A percentile compares a stretch with the other conserved stretches of the same genome.
Conservation (phyloP, 2,329 filamentous ascomycete species). For the Trichoderma aggressivum region DNA sequence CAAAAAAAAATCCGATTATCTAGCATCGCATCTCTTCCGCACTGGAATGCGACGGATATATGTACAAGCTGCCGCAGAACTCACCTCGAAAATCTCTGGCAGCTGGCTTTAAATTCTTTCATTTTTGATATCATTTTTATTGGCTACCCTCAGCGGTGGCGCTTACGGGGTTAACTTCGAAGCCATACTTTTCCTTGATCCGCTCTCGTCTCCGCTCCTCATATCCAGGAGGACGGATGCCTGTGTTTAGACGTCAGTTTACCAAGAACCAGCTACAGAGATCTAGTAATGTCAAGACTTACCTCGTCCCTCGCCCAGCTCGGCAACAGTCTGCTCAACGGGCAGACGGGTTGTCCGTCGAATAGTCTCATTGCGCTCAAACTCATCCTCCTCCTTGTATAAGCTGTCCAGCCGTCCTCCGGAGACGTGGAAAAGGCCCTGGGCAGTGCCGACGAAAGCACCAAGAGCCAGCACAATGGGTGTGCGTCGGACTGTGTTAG, state of each 20-base stretch:
- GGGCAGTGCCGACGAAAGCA: conserved; percentile 49
- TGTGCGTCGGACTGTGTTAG: conserved; percentile 49
- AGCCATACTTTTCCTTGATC: conserved; percentile 81
- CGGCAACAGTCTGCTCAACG: conserved; percentile 72
- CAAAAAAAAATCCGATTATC: conserved; percentile 40
- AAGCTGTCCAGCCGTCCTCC: conserved; percentile 55
- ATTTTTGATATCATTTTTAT: conserved; percentile 26
- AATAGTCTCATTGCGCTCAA: conserved; percentile 69
- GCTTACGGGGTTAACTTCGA: conserved; percentile 71
- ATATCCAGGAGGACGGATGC: conserved; percentile 76
- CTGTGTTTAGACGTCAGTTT: conserved; percentile 42
- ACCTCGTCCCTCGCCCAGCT: conserved; percentile 87
- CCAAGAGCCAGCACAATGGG: conserved; percentile 69
- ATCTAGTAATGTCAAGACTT: conserved; percentile 29
- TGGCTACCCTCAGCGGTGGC: conserved; percentile 46
- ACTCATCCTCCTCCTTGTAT: conserved; percentile 63
- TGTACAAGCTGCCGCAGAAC: conserved; percentile 32
- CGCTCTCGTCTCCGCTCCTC: conserved; percentile 78
- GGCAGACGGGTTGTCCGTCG: conserved; percentile 72
- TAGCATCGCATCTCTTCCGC: conserved; percentile 38
- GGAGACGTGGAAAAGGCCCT: conserved; percentile 66
- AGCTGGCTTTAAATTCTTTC: neutral
- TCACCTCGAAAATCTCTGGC: conserved; percentile 26
- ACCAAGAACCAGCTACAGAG: neutral
- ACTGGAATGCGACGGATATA: conserved; percentile 34